Conservation (phyloP, 345 rosid genomes). For the Pugionium dolabratum region DNA sequence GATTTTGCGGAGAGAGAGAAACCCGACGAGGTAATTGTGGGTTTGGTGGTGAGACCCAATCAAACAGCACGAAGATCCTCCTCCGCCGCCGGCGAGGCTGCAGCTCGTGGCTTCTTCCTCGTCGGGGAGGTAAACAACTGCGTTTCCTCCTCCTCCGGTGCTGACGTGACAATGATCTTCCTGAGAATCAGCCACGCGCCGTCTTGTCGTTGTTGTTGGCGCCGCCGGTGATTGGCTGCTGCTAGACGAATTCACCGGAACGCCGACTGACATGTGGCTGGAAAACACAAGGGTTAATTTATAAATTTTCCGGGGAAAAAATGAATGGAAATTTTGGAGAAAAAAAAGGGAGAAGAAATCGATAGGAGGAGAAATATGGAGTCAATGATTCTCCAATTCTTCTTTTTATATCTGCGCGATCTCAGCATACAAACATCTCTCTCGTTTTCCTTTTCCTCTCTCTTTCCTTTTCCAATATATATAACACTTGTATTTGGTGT, state of each 20-base stretch:
- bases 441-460: constrained; percentile 20
- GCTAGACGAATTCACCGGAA: constrained; percentile 47
- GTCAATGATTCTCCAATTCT: constrained; percentile 12
- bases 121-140: constrained; percentile 35
- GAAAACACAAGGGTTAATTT: not conserved
- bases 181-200: constrained; percentile 60
- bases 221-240: constrained; percentile 51
- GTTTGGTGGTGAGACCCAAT: constrained; percentile 35
- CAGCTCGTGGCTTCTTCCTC: constrained; percentile 46
- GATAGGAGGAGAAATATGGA: not conserved
- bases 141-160: constrained; percentile 28
- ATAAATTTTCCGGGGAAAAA: not conserved
- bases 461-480: constrained; percentile 13
- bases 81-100: constrained; percentile 13
- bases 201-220: constrained; percentile 62
- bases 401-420: constrained; percentile 18
- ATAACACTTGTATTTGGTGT: not conserved
- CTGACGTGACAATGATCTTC: constrained; percentile 40
- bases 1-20: constrained; percentile 26
- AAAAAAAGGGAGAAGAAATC: not conserved
- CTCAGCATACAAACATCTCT: constrained; percentile 35
- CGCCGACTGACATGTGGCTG: constrained; percentile 60
- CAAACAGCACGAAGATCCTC: constrained; percentile 22
- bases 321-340: not conserved
- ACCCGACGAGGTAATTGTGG: constrained; percentile 19